Base-by-base conservation (phyloP, 495 filamentous ascomycete genomes). In the Aspergillus sclerotioniger region DNA sequence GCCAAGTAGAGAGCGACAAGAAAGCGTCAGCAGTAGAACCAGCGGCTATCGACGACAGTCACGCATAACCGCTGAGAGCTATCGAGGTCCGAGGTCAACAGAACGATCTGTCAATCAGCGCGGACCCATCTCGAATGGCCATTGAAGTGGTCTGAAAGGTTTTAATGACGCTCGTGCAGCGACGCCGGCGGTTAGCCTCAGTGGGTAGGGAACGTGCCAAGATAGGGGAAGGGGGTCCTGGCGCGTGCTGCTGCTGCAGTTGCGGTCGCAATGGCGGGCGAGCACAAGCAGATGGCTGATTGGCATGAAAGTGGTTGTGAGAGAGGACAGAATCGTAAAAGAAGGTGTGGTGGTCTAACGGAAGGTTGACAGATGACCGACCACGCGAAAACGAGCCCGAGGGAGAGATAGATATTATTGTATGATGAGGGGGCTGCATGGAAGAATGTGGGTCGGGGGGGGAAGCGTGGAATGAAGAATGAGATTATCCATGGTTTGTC, bases 31-130 rank as follows among this genome's bases (percentile, higher is more conserved):
- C 51, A 45, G 48, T 47, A 41, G 58, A 47, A 25, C 50, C 21
- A 47, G 56, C 59, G 59, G 45, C 37, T 62, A 53, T 19, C 39
- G 29, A 47, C 16, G 41, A 59, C 54, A 62, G 41, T 50, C 50
- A 56, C 59, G 59, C 62, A 65, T 65, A 39, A 48, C 58, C 49
- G 52, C 51, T 37, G 51, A 43, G 45, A 41, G 51, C 56, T 50
- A 56, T 25, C 58, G 52, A 43, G 45, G 54, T 10, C 8, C 9
- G 13, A 8, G 19, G 20, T 31, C 29, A 53, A 46, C 54, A 45
- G 39, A 31, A 17, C 12, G 52, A 46, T 33, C 54, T 58, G 60
- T 62, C 51, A 51, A 51, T 46, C 17, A 37, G 50, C 51, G 57
- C 46, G 39, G 53, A 32, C 35, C 43, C 55, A 52, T 52, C 54